These are phyloP conservation scores for Yarrowia porcina DNA, from an alignment of 805 yeast genomes.

Conservation along the genomic window DNA sequence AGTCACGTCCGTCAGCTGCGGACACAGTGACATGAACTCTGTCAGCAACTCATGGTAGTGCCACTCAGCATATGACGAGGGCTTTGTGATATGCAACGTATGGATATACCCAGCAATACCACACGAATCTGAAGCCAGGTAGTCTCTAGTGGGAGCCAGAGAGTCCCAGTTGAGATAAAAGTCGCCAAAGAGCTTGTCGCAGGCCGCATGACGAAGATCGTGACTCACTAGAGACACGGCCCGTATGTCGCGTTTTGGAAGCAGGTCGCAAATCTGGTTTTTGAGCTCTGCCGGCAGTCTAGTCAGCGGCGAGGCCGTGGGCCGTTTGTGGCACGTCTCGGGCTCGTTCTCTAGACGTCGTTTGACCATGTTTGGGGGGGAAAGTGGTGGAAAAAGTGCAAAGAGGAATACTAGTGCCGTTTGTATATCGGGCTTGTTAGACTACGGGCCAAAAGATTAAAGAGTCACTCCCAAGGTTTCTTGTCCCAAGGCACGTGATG, in stretches of 20 bases:
- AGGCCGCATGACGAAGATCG: slow-evolving; percentile 16
- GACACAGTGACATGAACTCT: slow-evolving; percentile 23
- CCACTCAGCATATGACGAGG: slow-evolving; percentile 29
- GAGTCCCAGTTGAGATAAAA: background rate
- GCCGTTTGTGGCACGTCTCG: slow-evolving; percentile 2
- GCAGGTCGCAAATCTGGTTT: background rate
- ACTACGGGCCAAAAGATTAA: background rate
- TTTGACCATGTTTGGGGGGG: background rate
- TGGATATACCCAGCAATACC: background rate
- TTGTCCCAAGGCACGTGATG: slow-evolving; percentile 12
- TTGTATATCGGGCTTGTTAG: background rate
- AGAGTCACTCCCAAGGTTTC: slow-evolving; percentile 24
- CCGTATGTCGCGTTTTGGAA: background rate
- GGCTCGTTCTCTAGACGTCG: slow-evolving; percentile 11
- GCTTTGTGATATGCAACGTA: slow-evolving; percentile 18
- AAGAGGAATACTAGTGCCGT: background rate
- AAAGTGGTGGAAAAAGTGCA: background rate
- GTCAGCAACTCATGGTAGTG: slow-evolving; percentile 24
- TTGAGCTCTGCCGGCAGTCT: slow-evolving; percentile 19
- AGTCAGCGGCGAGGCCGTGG: slow-evolving; percentile 11
- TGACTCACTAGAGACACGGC: slow-evolving; percentile 9
- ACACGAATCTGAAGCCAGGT: background rate
- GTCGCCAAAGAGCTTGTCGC: slow-evolving; percentile 11
- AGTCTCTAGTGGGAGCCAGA: background rate
- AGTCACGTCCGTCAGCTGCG: background rate